Evolutionary conservation across 345 rosid genomes (phyloP).

Genomic region (Citrus trifoliata): DNA sequence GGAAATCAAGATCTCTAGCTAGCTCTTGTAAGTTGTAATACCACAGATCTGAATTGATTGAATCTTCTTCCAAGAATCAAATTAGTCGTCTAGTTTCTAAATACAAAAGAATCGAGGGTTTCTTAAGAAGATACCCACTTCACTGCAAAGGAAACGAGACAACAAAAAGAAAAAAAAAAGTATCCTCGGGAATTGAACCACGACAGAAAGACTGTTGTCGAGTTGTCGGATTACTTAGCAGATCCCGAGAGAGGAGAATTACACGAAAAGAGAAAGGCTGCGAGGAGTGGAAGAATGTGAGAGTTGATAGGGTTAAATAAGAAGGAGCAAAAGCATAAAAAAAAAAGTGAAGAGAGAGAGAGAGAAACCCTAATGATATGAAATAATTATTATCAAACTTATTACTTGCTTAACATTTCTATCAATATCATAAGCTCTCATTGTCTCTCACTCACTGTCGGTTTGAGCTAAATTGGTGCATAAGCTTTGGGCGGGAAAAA

Average conservation of each 20-base stretch:
- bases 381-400: constrained; percentile 12
- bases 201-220: neutral
- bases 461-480: constrained; percentile 52
- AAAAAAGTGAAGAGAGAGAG: neutral
- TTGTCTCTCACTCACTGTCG: constrained; percentile 43
- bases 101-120: neutral
- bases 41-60: constrained; percentile 33
- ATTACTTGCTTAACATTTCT: constrained; percentile 10
- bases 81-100: neutral
- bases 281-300: constrained; percentile 32
- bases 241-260: constrained; percentile 36
- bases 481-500: constrained; percentile 41
- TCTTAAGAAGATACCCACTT: neutral
- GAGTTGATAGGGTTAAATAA: constrained; percentile 36
- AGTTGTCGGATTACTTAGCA: constrained; percentile 32
- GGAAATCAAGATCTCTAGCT: constrained; percentile 25
- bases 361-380: constrained; percentile 38
- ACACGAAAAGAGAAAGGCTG: constrained; percentile 8
- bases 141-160: neutral
- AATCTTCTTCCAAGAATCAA: constrained; percentile 13
- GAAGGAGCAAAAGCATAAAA: neutral
- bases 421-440: constrained; percentile 36
- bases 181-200: constrained; percentile 40
- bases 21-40: constrained; percentile 3
- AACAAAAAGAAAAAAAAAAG: neutral